Evolutionary conservation across 352 stramenopile genomes (phyloP), one percentile per base, ranked within the genome.

Genomic region (Elongisporangium anandrum): DNA sequence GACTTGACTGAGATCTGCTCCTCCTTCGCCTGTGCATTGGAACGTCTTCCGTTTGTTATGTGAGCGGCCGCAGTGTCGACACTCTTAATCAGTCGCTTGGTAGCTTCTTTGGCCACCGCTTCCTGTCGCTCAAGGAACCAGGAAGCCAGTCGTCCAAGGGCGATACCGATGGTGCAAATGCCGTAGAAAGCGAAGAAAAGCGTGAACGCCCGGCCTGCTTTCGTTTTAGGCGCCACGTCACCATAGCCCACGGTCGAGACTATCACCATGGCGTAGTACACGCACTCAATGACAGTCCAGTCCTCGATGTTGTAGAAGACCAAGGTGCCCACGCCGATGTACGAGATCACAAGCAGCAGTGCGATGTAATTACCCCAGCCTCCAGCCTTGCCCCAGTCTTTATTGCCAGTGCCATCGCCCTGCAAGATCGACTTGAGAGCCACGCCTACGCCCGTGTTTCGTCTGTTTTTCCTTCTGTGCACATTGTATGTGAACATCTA

Each of bases 191-290:
- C 71, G 17, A 85, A 97, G 60, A 97, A 77, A 50, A 98, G 87
- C 38, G 81, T 89, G 56, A 96, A 96, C 10, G 90, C 68, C 57
- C 87, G 92, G 21, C 85, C 82, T 0, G 64, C 59, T 0, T 58
- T 70, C 21, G 72, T 86, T 10, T 73, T 53, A 3, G 90, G 87
- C n/a, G 69, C 63, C 16, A 95, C 75, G 64, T 96, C 89, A n/a
- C 84, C 88, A 63, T 95, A 98, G 4, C 88, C 90, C 29, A 96
- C 87, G 1, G 85, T 97, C 9, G 92, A 97, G 20, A 98, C 73
- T 38, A 95, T 97, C 9, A 97, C 90, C 67, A 97, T 90, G 26
- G 80, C 77, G 71, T 95, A 98, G 63, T 98, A 98, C 21, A 98
- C 65, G 29, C 81, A 85, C 70, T 97, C 92, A 0, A 97, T 61